Evolutionary conservation across 83 land plant genomes (phyloP).

Genomic region (Isoetes engelmannii): DNA sequence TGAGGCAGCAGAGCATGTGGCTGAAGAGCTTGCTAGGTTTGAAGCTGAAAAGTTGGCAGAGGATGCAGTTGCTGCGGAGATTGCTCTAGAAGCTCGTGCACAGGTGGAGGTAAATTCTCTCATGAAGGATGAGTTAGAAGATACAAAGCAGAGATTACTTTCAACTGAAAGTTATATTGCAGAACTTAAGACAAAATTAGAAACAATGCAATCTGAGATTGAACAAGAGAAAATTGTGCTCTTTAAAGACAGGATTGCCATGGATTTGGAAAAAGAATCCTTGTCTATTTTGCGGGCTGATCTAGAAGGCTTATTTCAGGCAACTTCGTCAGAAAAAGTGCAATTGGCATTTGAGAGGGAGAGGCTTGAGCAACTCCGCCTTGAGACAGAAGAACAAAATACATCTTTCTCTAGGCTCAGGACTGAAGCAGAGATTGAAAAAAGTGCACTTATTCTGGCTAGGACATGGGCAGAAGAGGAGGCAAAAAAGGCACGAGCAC

Average conservation of each 20-base stretch:
- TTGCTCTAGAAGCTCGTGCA: constrained; percentile 49
- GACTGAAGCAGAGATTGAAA: constrained; percentile 62
- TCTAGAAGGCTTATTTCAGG: constrained; percentile 45
- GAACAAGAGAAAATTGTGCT: constrained; percentile 32
- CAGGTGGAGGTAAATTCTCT: constrained; percentile 44
- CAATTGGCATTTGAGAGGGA: constrained; percentile 34
- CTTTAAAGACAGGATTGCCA: constrained; percentile 49
- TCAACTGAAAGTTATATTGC: constrained; percentile 36
- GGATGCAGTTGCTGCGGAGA: constrained; percentile 48
- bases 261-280: constrained; percentile 57
- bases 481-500: constrained; percentile 51
- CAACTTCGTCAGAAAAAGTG: constrained; percentile 35
- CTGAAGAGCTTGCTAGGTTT: constrained; percentile 51
- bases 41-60: constrained; percentile 67
- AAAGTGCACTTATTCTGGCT: constrained; percentile 57
- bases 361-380: constrained; percentile 25
- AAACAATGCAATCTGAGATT: constrained; percentile 35
- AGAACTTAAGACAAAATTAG: constrained; percentile 36
- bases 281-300: constrained; percentile 41
- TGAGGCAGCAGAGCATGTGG: constrained; percentile 53
- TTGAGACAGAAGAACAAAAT: constrained; percentile 32
- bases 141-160: constrained; percentile 30
- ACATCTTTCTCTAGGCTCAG: constrained; percentile 41
- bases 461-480: constrained; percentile 95
- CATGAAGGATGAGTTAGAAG: constrained; percentile 49